phyloP scores from a whole-genome alignment of 2,329 filamentous ascomycete genomes.

The Diaporthe citriasiana region DNA sequence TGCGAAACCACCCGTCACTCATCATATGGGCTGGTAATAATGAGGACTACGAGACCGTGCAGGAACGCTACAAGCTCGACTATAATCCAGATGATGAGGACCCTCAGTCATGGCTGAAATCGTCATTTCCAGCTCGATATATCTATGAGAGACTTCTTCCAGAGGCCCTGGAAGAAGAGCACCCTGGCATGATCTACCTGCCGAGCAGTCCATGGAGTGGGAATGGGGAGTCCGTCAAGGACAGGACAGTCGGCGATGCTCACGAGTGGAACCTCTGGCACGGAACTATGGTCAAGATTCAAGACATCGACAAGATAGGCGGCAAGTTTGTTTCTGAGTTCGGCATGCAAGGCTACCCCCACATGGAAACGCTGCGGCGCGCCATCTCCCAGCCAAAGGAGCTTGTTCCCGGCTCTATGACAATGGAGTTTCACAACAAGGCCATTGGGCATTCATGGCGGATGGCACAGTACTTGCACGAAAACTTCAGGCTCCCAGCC shows the following conservation, averaged over 20 bases:
- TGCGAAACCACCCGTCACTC: conserved; percentile 89
- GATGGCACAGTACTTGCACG: conserved; percentile 88
- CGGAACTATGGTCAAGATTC: conserved; percentile 90
- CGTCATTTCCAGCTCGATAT: conserved; percentile 90
- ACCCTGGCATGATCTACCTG: conserved; percentile 82
- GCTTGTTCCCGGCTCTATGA: conserved; percentile 85
- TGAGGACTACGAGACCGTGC: conserved; percentile 87
- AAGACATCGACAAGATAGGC: conserved; percentile 88
- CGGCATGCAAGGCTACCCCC: conserved; percentile 93
- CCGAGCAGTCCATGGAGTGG: conserved; percentile 86
- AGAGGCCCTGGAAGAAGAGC: conserved; percentile 77
- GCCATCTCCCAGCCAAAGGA: conserved; percentile 77
- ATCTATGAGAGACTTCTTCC: conserved; percentile 93
- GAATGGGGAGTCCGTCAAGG: conserved; percentile 77
- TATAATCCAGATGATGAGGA: conserved; percentile 86
- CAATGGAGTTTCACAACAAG: conserved; percentile 96
- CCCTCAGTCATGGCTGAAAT: conserved; percentile 86
- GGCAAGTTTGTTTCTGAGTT: conserved; percentile 96
- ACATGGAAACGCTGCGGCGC: conserved; percentile 84
- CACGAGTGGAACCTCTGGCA: conserved; percentile 99
- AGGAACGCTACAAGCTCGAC: conserved; percentile 78
- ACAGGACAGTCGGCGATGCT: conserved; percentile 88
- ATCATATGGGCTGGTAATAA: conserved; percentile 95
- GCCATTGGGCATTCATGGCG: conserved; percentile 89
- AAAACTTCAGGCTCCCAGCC: conserved; percentile 82